Base-by-base conservation (phyloP, 768 basidiomycete species). In the Pisolithus tinctorius region DNA sequence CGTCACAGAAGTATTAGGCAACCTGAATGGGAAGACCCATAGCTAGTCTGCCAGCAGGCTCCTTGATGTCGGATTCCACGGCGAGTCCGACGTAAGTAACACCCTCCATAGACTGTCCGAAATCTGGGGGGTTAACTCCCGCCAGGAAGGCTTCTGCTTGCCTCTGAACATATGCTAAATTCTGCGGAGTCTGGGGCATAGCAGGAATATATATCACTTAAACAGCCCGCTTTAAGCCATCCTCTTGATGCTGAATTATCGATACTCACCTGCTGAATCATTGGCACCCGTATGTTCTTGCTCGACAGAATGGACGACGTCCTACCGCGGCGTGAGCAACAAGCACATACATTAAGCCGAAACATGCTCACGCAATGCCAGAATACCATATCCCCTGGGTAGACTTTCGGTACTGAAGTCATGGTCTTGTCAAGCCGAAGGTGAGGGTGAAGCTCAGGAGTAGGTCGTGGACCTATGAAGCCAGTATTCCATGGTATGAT, bases 181-280 rank as follows among this genome's bases (percentile, higher is more conserved):
- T 87, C 56, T 71, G 69, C 1, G 78, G 76, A 2, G 84, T 88
- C 49, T 77, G 69, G 0, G 86, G 86, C 9, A 84, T 80, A 6
- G 87, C 80, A 1, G 83, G 82, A 47, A 89, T 89, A 55, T 90
- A 90, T 80, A 89, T 85, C 43, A 88, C 86, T 79, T 57, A 31
- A 45, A 10, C 11, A 16, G 27, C 7, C 45, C 25, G 44, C 16
- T 16, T 16, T 60, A 9, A 55, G 45, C 27, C 13, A 34, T n/a
- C 13, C 29, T 2, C 4, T 6, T 23, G 8, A 20, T 29, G 26
- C 17, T 7, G 47, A n/a, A 4, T 16, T 16, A 49, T 41, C n/a
- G 16, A 48, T 16, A 45, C 63, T 56, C 53, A 80, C 79, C 79
- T 50, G 80, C 78, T 25, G 82, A 84, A 56, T 82, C 81, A 39